Evolutionary conservation across 805 yeast genomes (phyloP).

Genomic region (Cyberlindnera maclurae): DNA sequence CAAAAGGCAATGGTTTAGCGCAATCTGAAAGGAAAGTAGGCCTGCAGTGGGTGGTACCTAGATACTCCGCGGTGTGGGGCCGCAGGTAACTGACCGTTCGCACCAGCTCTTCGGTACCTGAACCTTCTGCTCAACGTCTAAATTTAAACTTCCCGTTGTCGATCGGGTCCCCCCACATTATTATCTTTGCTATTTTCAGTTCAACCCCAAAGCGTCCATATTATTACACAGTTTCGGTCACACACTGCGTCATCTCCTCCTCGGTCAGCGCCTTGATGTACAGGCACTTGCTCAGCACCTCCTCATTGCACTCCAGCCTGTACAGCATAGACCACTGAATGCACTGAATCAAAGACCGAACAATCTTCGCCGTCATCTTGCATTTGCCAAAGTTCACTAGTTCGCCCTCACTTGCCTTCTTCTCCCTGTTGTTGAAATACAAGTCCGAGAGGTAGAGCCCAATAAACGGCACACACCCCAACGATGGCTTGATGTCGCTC

Average conservation of each 20-base stretch:
- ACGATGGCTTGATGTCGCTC: conserved; percentile 49
- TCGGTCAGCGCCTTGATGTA: conserved; percentile 69
- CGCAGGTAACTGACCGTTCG: too few species aligned
- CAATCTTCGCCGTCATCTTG: conserved; percentile 66
- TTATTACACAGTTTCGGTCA: conserved; percentile 2
- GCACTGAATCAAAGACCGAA: conserved; percentile 67
- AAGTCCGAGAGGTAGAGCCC: conserved; percentile 82
- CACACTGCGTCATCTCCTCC: conserved; percentile 54
- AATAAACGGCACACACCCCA: conserved; percentile 86
- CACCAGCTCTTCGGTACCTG: too few species aligned
- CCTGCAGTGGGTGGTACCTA: too few species aligned
- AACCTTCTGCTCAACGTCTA: too few species aligned
- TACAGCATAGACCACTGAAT: conserved; percentile 83
- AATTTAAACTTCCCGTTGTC: too few species aligned
- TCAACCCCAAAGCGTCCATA: too few species aligned
- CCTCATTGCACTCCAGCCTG: conserved; percentile 45
- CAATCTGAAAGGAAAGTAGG: too few species aligned
- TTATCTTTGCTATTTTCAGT: too few species aligned
- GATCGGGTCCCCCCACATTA: too few species aligned
- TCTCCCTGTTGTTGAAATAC: conserved; percentile 58
- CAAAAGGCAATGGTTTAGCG: too few species aligned
- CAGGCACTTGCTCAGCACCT: conserved; percentile 73
- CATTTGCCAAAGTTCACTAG: conserved; percentile 71
- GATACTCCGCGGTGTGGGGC: too few species aligned
- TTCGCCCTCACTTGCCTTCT: conserved; percentile 26